These are phyloP conservation scores for Paramyrothecium roridum DNA, from an alignment of 2,329 filamentous ascomycete species.

Conservation along the genomic window DNA sequence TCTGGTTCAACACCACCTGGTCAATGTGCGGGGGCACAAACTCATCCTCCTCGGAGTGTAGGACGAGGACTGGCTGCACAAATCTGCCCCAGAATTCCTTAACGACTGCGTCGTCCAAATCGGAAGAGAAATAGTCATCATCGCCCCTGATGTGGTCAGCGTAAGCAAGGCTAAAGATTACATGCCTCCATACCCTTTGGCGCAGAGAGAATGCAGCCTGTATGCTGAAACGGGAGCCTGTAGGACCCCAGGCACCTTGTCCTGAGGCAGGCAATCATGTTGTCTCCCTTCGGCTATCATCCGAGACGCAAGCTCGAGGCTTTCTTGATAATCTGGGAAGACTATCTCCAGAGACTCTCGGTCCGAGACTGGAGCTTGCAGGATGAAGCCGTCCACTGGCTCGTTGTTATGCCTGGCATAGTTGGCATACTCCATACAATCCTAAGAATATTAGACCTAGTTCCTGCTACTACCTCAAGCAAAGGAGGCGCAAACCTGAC, in stretches of 20 bases:
- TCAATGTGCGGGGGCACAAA: constrained; percentile 58
- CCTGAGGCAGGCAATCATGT: constrained; percentile 51
- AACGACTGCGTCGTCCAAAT: constrained; percentile 58
- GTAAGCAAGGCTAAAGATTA: not conserved
- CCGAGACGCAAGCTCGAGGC: constrained; percentile 45
- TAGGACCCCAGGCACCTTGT: constrained; percentile 36
- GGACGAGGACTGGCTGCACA: constrained; percentile 56
- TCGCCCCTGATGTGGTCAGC: constrained; percentile 49
- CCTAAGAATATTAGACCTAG: constrained; percentile 36
- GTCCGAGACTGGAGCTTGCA: constrained; percentile 80
- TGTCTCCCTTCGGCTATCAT: constrained; percentile 54
- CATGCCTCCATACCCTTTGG: constrained; percentile 41
- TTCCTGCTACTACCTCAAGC: not conserved
- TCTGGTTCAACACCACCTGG: constrained; percentile 52
- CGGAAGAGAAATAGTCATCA: constrained; percentile 87
- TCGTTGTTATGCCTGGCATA: constrained; percentile 38
- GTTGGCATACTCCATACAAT: constrained; percentile 53
- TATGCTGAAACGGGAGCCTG: constrained; percentile 48
- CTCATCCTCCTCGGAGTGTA: constrained; percentile 66
- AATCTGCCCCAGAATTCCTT: constrained; percentile 63
- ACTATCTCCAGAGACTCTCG: constrained; percentile 57
- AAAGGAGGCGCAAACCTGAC: constrained; percentile 39
- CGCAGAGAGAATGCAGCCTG: constrained; percentile 47
- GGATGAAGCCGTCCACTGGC: constrained; percentile 69
- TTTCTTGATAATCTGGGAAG: constrained; percentile 41